Percentiles rank a stretch among this genome's conserved stretches.
Conservation (phyloP, 805 yeast species). For the Metschnikowia aberdeeniae region DNA sequence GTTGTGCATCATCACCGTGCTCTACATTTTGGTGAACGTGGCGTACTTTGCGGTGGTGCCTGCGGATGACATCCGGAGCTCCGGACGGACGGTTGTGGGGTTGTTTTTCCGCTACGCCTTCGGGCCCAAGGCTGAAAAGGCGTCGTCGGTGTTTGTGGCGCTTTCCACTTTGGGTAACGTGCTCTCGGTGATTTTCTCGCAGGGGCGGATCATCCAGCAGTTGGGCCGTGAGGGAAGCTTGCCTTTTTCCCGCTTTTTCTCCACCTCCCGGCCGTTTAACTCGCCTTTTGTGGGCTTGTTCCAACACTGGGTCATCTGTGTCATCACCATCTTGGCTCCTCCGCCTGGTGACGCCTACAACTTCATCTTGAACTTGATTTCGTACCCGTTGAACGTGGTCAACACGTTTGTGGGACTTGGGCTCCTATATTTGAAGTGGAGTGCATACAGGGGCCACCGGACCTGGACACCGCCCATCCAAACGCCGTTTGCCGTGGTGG, state of each 20-base stretch:
- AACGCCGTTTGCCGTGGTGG: constrained; percentile 59
- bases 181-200: constrained; percentile 73
- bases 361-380: constrained; percentile 71
- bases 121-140: constrained; percentile 64
- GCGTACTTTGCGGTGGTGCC: constrained; percentile 84
- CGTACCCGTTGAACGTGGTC: constrained; percentile 77
- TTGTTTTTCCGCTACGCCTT: constrained; percentile 70
- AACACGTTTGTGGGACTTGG: constrained; percentile 64
- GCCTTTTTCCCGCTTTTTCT: constrained; percentile 70
- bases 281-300: constrained; percentile 71
- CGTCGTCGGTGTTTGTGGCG: constrained; percentile 76
- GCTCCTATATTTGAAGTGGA: constrained; percentile 53
- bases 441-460: constrained; percentile 44
- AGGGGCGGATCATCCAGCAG: constrained; percentile 76
- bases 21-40: constrained; percentile 73
- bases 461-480: constrained; percentile 71
- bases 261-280: constrained; percentile 66
- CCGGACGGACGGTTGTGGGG: constrained; percentile 73
- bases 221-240: constrained; percentile 78
- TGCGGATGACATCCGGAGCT: constrained; percentile 50
- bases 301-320: constrained; percentile 74
- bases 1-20: constrained; percentile 51
- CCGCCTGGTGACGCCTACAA: constrained; percentile 89
- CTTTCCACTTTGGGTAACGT: constrained; percentile 80
- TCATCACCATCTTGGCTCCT: constrained; percentile 64